Conservation (phyloP, 805 yeast genomes). For the Kuraishia capsulata region DNA sequence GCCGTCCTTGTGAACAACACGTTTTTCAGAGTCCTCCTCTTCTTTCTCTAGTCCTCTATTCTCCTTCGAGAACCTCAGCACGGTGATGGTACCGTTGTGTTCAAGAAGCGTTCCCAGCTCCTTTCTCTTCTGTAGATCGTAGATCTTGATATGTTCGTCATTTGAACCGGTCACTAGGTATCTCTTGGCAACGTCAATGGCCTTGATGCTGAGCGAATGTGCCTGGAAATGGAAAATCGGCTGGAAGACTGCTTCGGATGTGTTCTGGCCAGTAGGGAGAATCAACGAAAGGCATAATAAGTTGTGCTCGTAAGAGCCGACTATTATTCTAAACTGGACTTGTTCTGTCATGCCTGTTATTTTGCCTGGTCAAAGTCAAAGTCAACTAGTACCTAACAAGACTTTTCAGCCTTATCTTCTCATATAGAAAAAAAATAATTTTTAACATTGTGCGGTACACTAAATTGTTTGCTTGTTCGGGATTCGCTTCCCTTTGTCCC, state of each 20-base stretch:
- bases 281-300: conserved; percentile 73
- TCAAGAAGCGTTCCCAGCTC: conserved; percentile 86
- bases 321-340: conserved; percentile 67
- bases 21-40: conserved; percentile 12
- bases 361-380: no score
- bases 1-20: conserved; percentile 34
- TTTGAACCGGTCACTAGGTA: conserved; percentile 90
- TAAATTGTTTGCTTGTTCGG: not conserved
- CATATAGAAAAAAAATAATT: no score
- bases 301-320: conserved; percentile 95
- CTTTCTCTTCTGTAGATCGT: conserved; percentile 87
- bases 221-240: conserved; percentile 96
- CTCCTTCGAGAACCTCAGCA: conserved; percentile 61
- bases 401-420: no score
- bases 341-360: not conserved
- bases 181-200: conserved; percentile 74
- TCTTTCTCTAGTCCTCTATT: conserved; percentile 10
- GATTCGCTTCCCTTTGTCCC: no score
- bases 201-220: conserved; percentile 79
- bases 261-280: conserved; percentile 20
- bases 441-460: not conserved
- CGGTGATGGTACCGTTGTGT: conserved; percentile 83
- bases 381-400: no score
- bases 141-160: conserved; percentile 91
- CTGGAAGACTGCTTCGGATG: conserved; percentile 56